Evolutionary conservation across 208 protist genomes (phyloP).

Genomic region (Histomonas meleagridis): DNA sequence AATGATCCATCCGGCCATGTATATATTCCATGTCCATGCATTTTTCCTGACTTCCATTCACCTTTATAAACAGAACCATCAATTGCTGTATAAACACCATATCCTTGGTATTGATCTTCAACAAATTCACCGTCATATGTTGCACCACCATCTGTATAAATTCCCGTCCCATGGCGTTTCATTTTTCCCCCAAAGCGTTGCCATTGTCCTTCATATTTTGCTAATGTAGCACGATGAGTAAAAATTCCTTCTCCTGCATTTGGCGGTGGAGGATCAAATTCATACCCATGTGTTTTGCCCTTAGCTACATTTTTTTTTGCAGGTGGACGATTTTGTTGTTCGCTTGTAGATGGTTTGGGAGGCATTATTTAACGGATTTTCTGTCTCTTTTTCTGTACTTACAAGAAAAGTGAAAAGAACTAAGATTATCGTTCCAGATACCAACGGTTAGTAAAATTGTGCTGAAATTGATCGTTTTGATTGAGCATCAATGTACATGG

Average conservation of each 20-base stretch:
- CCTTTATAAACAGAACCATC: slow-evolving; percentile 19
- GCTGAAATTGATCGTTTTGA: too few species aligned
- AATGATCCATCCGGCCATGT: neutral
- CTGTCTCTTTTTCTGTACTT: too few species aligned
- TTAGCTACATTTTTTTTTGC: neutral
- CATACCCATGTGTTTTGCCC: neutral
- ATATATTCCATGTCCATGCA: slow-evolving; percentile 9
- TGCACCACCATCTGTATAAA: slow-evolving; percentile 31
- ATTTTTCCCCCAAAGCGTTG: slow-evolving; percentile 8
- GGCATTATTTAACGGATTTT: slow-evolving; percentile 30
- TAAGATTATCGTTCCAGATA: too few species aligned
- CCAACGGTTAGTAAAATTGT: too few species aligned
- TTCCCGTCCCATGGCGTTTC: slow-evolving; percentile 13
- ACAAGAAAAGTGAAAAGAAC: too few species aligned
- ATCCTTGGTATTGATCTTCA: slow-evolving; percentile 23
- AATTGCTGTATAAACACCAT: neutral
- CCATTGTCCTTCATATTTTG: slow-evolving; percentile 35
- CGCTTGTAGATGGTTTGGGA: neutral
- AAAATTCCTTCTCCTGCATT: slow-evolving; percentile 7
- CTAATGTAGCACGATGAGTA: neutral
- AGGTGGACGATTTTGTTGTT: neutral
- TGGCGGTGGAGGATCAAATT: neutral
- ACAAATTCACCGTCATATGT: slow-evolving; percentile 32
- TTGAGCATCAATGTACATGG: too few species aligned
- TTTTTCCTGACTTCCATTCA: slow-evolving; percentile 17